These are phyloP conservation scores for Urtica urens DNA, from an alignment of 306 rosid species.

Conservation along the genomic window DNA sequence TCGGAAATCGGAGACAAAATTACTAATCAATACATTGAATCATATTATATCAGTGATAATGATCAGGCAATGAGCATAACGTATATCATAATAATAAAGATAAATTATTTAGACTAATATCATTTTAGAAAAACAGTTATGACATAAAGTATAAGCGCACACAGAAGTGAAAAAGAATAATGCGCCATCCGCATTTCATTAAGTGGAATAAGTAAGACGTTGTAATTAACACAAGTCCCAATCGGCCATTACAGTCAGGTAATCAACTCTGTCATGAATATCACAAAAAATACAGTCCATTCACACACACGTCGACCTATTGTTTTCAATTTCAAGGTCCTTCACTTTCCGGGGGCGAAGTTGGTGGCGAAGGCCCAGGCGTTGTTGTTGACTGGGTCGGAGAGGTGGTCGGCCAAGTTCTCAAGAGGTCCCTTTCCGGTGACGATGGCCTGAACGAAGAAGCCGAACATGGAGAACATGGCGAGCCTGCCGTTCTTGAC, in stretches of 20 bases:
- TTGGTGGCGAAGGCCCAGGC: conserved; percentile 91
- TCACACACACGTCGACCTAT: not conserved
- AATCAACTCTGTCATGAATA: not conserved
- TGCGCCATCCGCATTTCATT: no score
- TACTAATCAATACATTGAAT: no score
- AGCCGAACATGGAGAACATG: conserved; percentile 92
- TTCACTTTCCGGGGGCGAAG: conserved; percentile 96
- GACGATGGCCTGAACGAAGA: conserved; percentile 87
- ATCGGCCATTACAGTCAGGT: not conserved
- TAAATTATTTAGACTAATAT: no score
- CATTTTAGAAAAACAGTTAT: no score
- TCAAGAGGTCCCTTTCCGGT: conserved; percentile 85
- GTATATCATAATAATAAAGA: no score
- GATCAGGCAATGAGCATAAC: no score
- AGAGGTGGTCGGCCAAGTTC: conserved; percentile 86
- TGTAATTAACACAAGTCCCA: not conserved
- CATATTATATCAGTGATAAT: no score
- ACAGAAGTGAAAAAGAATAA: no score
- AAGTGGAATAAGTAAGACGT: not conserved
- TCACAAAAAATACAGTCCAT: not conserved
- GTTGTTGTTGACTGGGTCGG: conserved; percentile 95
- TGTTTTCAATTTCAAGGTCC: not conserved
- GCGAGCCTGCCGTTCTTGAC: conserved; percentile 80
- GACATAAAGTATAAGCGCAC: no score
- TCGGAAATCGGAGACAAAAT: no score